Evolutionary conservation across 306 rosid genomes (phyloP), one percentile per base, ranked within the genome.

Genomic region (Pyrus bretschneideri): DNA sequence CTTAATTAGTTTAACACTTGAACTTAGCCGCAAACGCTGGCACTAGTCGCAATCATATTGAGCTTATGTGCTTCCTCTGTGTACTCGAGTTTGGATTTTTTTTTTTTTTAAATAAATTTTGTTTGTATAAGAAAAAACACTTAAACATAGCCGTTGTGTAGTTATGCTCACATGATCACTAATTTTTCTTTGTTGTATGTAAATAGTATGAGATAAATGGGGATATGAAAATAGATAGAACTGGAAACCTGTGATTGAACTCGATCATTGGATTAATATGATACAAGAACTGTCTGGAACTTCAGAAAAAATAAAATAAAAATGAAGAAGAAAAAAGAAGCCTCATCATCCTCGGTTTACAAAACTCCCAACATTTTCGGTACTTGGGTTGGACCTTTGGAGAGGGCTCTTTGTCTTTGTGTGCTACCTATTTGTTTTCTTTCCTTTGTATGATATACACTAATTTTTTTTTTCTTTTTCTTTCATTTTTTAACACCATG

Each of bases 321-420:
- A 60, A 70, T 4, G 0, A 62, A 61, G 5, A 64, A n/a, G 13
- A 17, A 42, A 72, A 35, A n/a, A 45, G 18, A 73, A 79, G 96
- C 96, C 97, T 74, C 96, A 69, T 90, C 94, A 74, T 90, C 98
- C 91, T 76, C 65, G 51, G 73, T 38, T 51, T 73, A 75, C 85
- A 89, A 86, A 85, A 86, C 69, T 86, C 86, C 98, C 93, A 81
- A 87, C 80, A 74, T 31, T 51, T 66, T 69, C 79, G 76, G 61
- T 78, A 82, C 74, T 75, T 85, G 93, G 93, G 96, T 75, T 85
- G 93, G 93, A 93, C 94, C 79, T 44, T 30, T 4, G 93, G 94
- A 91, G 91, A 86, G 97, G 94, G 98, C 96, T 83, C 75, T 25
- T 25, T 77, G 75, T 58, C 27, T 79, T 73, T 74, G 76, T 78